phyloP scores from a whole-genome alignment of 2,329 filamentous ascomycete species.

The Xylaria sp. region DNA sequence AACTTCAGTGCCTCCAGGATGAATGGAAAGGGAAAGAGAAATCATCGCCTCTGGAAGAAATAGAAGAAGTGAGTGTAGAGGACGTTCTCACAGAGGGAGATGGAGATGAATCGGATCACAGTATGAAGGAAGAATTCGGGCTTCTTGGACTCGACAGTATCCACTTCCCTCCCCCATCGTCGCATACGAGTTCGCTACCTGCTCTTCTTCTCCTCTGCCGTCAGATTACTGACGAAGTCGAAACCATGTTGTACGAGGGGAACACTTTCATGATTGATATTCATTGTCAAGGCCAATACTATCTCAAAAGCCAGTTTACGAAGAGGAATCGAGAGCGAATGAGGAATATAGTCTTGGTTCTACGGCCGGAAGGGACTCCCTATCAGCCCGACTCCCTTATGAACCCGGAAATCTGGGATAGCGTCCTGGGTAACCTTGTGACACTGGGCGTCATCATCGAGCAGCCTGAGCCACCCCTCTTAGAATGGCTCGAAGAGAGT shows the following conservation, averaged over 20 bases:
- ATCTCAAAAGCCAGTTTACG: conserved; percentile 17
- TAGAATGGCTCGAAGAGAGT: conserved; percentile 20
- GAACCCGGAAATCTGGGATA: conserved; percentile 24
- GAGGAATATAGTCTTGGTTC: conserved; percentile 20
- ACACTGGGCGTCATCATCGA: conserved; percentile 27
- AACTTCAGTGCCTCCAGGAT: not conserved
- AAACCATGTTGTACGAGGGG: conserved; percentile 25
- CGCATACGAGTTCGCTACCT: conserved; percentile 19
- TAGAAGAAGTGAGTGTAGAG: conserved; percentile 3
- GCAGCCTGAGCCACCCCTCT: conserved; percentile 11
- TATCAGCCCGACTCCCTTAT: conserved; percentile 2
- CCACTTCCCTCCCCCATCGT: not conserved
- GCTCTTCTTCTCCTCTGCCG: conserved; percentile 28
- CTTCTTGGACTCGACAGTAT: not conserved
- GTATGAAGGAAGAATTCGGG: not conserved
- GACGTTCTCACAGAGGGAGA: not conserved
- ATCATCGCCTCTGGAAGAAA: not conserved
- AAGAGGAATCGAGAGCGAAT: conserved; percentile 19
- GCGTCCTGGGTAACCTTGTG: conserved; percentile 20
- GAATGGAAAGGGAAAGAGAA: conserved; percentile 15
- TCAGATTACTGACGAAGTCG: conserved; percentile 29
- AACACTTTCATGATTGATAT: conserved; percentile 24
- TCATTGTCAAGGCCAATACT: conserved; percentile 9
- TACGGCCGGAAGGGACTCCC: conserved; percentile 6
- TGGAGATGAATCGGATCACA: not conserved